Percentiles rank a stretch among this genome's conserved stretches.
Conservation (phyloP, 768 basidiomycete genomes). For the Rhizopogon rudus region DNA sequence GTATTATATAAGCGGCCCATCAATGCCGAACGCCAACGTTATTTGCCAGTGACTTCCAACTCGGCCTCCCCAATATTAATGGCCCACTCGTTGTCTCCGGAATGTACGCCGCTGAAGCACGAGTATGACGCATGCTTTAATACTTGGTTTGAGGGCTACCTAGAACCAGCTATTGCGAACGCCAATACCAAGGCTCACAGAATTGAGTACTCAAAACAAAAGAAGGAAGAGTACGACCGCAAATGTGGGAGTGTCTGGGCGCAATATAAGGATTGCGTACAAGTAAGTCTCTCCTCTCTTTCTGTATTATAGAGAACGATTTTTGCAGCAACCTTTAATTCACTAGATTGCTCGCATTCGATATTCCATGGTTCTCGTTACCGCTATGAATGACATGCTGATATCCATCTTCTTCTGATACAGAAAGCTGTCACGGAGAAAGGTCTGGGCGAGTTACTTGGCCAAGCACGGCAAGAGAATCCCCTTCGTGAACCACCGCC, state of each 20-base stretch:
- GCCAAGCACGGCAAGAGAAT: conserved; percentile 78
- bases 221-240: conserved; percentile 83
- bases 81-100: conserved; percentile 75
- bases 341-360: neutral
- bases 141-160: conserved; percentile 95
- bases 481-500: conserved; percentile 61
- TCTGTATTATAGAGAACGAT: neutral
- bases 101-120: conserved; percentile 88
- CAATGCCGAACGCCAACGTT: neutral
- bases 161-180: conserved; percentile 65
- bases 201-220: conserved; percentile 61
- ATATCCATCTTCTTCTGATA: neutral
- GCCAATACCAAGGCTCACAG: conserved; percentile 41
- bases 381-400: neutral
- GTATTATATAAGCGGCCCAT: neutral
- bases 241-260: conserved; percentile 84
- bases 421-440: conserved; percentile 80
- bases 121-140: conserved; percentile 95
- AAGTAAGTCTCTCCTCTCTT: conserved; percentile 44
- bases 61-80: conserved; percentile 28
- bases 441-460: conserved; percentile 68
- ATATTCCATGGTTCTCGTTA: neutral
- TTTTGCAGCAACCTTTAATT: neutral
- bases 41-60: too few relatives aligned
- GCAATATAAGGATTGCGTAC: conserved; percentile 75